Percentiles rank a stretch among this genome's conserved stretches.
phyloP scores from a whole-genome alignment of 176 grass and related monocot species.

The Areca catechu region DNA sequence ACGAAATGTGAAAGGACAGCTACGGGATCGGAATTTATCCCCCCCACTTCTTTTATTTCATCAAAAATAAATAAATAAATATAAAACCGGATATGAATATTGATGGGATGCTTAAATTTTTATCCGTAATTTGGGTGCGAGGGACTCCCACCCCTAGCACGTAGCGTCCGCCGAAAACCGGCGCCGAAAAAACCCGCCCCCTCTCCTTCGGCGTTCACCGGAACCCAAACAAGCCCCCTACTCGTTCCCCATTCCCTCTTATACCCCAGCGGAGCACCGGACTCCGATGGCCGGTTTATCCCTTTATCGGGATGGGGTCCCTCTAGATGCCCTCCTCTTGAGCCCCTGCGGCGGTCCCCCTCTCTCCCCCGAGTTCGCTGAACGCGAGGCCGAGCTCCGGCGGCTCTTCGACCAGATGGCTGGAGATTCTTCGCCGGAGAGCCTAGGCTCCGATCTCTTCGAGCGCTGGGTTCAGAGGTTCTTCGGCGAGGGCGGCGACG shows the following conservation, averaged over 20 bases:
- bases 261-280: neutral
- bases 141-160: too few species aligned
- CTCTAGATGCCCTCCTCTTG: neutral
- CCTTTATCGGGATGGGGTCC: neutral
- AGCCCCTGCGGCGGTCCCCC: neutral
- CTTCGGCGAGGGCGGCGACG: too few species aligned
- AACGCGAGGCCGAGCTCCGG: neutral
- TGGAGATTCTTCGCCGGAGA: too few species aligned
- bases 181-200: neutral
- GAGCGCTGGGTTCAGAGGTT: too few species aligned
- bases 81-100: too few species aligned
- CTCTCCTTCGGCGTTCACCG: neutral
- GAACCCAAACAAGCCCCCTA: neutral
- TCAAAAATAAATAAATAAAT: too few species aligned
- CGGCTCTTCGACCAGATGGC: neutral
- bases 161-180: neutral
- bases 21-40: too few species aligned
- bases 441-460: too few species aligned
- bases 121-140: too few species aligned
- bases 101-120: too few species aligned
- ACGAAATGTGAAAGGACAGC: too few species aligned
- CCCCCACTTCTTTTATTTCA: too few species aligned
- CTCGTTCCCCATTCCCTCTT: slow-evolving; percentile 6
- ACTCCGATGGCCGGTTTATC: neutral
- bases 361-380: neutral